A percentile compares a stretch with the other conserved stretches of the same genome.
These are phyloP conservation scores for Claviceps capensis DNA, from an alignment of 2,329 filamentous ascomycete genomes.

Conservation along the genomic window DNA sequence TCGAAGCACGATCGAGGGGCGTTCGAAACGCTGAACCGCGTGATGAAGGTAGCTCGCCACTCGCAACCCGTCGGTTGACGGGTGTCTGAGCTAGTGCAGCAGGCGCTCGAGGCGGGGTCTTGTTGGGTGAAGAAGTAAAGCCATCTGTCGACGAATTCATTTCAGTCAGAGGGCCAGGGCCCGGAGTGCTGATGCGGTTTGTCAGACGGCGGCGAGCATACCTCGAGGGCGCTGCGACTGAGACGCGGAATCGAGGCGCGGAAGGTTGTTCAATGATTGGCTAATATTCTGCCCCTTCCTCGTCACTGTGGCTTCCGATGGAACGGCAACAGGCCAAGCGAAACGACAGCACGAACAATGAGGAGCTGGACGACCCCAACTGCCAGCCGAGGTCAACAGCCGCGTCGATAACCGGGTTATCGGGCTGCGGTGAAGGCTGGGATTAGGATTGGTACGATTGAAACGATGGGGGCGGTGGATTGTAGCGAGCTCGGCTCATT, in stretches of 20 bases:
- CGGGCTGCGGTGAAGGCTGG: not conserved
- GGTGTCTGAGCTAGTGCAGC: constrained; percentile 13
- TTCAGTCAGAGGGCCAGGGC: not conserved
- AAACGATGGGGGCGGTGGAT: not conserved
- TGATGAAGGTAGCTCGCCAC: constrained; percentile 25
- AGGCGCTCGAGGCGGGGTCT: constrained; percentile 9
- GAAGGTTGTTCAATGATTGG: not conserved
- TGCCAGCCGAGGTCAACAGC: not conserved
- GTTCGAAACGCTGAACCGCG: constrained; percentile 26
- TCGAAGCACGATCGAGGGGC: constrained; percentile 24
- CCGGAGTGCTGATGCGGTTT: not conserved
- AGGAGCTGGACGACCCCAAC: not conserved
- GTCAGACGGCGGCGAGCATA: constrained; percentile 1
- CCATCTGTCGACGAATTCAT: constrained; percentile 3
- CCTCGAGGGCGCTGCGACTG: not conserved
- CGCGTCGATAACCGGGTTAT: not conserved
- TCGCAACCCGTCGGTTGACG: constrained; percentile 15
- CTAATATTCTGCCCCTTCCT: not conserved
- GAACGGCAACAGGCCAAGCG: not conserved
- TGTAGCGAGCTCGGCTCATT: not conserved
- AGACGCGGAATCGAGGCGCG: not conserved
- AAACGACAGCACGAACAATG: not conserved
- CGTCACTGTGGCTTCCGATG: not conserved
- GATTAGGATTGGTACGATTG: not conserved
- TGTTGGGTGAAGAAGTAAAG: constrained; percentile 1